Conservation (phyloP, 768 basidiomycete genomes). For the Thelephora ganbajun region DNA sequence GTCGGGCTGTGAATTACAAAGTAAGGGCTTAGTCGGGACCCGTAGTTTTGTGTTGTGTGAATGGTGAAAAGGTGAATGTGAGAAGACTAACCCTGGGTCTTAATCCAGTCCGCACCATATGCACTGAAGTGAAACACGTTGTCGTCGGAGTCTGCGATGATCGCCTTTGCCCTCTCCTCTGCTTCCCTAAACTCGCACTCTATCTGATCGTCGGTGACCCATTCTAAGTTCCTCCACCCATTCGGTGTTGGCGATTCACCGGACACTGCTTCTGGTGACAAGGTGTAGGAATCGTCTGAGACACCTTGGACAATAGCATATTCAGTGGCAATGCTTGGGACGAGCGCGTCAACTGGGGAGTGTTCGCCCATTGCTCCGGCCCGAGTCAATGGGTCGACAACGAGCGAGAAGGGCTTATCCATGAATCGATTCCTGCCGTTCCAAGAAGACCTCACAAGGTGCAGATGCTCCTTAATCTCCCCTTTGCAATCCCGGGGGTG, state of each 20-base stretch:
- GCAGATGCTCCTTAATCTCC: conserved; percentile 60
- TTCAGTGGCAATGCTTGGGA: conserved; percentile 78
- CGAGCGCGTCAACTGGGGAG: conserved; percentile 78
- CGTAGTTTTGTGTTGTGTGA: background rate
- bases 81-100: conserved; percentile 42
- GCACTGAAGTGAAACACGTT: conserved; percentile 71
- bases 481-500: conserved; percentile 8
- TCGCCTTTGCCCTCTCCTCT: conserved; percentile 33
- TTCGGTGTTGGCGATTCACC: conserved; percentile 7
- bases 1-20: conserved; percentile 23
- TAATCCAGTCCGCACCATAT: conserved; percentile 85
- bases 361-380: conserved; percentile 87
- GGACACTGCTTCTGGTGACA: conserved; percentile 5
- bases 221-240: conserved; percentile 56
- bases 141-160: conserved; percentile 72
- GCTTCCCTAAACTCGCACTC: conserved; percentile 44
- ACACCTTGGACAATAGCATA: conserved; percentile 65
- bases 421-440: conserved; percentile 73
- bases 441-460: conserved; percentile 51
- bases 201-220: conserved; percentile 53
- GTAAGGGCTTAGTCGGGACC: background rate
- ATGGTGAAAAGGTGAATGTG: background rate
- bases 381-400: conserved; percentile 75
- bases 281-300: conserved; percentile 29
- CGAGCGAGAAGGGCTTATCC: conserved; percentile 75